Percentiles rank a stretch among this genome's conserved stretches.
These are phyloP conservation scores for Thelephora aurantiotincta DNA, from an alignment of 768 basidiomycete genomes.

Conservation along the genomic window DNA sequence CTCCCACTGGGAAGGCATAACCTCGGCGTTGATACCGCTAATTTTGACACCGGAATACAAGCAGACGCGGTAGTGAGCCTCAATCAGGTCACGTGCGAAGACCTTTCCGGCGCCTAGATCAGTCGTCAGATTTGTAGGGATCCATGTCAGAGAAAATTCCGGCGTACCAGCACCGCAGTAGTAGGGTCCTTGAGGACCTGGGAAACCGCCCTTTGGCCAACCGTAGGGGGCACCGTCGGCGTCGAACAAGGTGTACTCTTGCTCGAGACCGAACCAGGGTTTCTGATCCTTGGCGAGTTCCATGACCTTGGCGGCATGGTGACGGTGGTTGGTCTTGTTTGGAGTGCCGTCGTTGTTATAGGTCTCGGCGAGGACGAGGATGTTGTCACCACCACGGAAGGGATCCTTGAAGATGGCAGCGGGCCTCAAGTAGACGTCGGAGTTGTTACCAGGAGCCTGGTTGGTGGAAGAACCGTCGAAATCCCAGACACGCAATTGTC, in stretches of 20 bases:
- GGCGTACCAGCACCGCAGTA: conserved; percentile 93
- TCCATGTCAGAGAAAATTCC: conserved; percentile 6
- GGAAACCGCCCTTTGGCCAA: conserved; percentile 99
- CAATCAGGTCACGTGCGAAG: conserved; percentile 95
- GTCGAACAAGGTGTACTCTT: conserved; percentile 97
- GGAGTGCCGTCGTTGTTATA: conserved; percentile 99
- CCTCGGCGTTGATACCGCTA: conserved; percentile 98
- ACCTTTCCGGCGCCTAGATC: conserved; percentile 84
- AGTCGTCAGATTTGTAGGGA: neutral
- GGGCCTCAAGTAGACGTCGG: conserved; percentile 96
- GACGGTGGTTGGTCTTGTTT: conserved; percentile 92
- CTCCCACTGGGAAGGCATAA: conserved; percentile 98
- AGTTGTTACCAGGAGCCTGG: conserved; percentile 91
- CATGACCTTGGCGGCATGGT: conserved; percentile 91
- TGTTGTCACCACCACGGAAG: conserved; percentile 98
- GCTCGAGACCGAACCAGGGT: conserved; percentile 98
- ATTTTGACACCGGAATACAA: conserved; percentile 94
- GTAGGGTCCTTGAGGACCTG: conserved; percentile 97
- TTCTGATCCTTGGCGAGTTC: conserved; percentile 65
- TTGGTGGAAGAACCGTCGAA: conserved; percentile 97
- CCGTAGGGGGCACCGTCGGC: conserved; percentile 81
- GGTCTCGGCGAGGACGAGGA: conserved; percentile 90
- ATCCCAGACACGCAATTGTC: conserved; percentile 94
- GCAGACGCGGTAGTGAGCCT: conserved; percentile 97
- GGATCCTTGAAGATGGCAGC: conserved; percentile 97